Conservation (phyloP, 192 early-diverging fungal genomes). For the Polychytrium aggregatum region DNA sequence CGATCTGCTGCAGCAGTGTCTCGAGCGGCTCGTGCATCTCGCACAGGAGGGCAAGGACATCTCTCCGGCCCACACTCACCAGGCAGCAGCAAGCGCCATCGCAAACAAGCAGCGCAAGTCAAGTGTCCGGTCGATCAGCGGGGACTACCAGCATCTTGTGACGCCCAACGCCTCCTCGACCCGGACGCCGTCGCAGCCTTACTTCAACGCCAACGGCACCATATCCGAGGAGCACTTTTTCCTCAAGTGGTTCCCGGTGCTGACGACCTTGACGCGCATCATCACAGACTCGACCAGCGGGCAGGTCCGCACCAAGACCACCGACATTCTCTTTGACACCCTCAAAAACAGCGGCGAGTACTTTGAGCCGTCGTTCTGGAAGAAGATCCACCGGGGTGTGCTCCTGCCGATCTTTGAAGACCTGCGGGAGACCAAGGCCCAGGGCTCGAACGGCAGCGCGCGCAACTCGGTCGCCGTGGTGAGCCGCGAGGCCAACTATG, state of each 20-base stretch:
- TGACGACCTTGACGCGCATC: conserved; percentile 39
- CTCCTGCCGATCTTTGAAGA: conserved; percentile 46
- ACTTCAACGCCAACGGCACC: conserved; percentile 22
- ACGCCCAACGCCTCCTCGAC: too few species aligned
- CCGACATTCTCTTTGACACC: conserved; percentile 40
- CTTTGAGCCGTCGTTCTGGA: conserved; percentile 38
- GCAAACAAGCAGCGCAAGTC: too few species aligned
- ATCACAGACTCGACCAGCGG: conserved; percentile 29
- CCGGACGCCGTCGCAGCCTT: conserved; percentile 18
- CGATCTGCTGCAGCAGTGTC: conserved; percentile 32
- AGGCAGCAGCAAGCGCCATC: neutral
- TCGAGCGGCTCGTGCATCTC: conserved; percentile 23
- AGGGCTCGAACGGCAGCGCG: neutral
- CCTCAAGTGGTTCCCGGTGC: conserved; percentile 46
- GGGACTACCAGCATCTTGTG: too few species aligned
- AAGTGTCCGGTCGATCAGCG: too few species aligned
- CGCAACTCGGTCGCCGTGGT: neutral
- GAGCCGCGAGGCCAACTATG: conserved; percentile 20
- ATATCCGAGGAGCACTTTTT: conserved; percentile 45
- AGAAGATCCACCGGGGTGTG: conserved; percentile 30
- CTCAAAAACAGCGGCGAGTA: conserved; percentile 20
- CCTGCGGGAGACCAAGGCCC: conserved; percentile 22
- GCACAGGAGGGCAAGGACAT: conserved; percentile 24
- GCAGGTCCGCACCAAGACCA: conserved; percentile 23
- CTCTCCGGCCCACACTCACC: too few species aligned